Percentiles rank a stretch among this genome's conserved stretches.
Evolutionary conservation across 768 basidiomycete genomes (phyloP).

Genomic region (Trametes maxima): DNA sequence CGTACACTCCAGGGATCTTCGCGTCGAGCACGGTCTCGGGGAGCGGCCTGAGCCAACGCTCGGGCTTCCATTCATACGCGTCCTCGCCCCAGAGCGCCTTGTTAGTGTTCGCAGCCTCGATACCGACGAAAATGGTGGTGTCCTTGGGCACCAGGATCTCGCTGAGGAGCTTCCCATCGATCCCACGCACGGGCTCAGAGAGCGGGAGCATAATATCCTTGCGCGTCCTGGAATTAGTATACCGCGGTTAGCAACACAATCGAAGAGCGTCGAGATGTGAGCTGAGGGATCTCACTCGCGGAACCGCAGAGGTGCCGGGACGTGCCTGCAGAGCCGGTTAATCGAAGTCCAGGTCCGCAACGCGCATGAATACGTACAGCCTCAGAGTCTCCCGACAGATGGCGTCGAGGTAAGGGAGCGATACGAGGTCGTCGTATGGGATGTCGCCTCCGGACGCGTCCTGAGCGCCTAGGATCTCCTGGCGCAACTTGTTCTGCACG

Average conservation of each 20-base stretch:
- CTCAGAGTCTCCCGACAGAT: conserved; percentile 62
- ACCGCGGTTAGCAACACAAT: neutral
- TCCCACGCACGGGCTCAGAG: conserved; percentile 37
- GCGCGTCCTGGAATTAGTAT: conserved; percentile 25
- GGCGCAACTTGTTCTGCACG: conserved; percentile 33
- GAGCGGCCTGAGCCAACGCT: conserved; percentile 18
- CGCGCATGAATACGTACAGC: conserved; percentile 23
- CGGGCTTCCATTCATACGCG: conserved; percentile 32
- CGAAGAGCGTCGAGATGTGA: neutral
- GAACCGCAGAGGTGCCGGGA: neutral
- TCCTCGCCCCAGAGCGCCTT: conserved; percentile 43
- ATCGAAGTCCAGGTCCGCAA: too few relatives aligned
- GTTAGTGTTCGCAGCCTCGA: conserved; percentile 6
- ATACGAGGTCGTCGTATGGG: conserved; percentile 23
- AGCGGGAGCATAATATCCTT: conserved; percentile 46
- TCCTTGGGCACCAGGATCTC: conserved; percentile 42
- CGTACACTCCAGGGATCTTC: conserved; percentile 19
- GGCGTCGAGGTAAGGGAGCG: conserved; percentile 63
- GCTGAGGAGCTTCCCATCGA: conserved; percentile 39
- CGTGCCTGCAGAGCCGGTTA: neutral
- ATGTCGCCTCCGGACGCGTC: conserved; percentile 33
- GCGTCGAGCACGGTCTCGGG: conserved; percentile 15
- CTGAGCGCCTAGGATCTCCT: conserved; percentile 20
- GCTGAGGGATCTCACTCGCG: neutral
- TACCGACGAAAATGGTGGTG: neutral